phyloP scores from a whole-genome alignment of 352 stramenopile species.

The Phytopythium sindhum region DNA sequence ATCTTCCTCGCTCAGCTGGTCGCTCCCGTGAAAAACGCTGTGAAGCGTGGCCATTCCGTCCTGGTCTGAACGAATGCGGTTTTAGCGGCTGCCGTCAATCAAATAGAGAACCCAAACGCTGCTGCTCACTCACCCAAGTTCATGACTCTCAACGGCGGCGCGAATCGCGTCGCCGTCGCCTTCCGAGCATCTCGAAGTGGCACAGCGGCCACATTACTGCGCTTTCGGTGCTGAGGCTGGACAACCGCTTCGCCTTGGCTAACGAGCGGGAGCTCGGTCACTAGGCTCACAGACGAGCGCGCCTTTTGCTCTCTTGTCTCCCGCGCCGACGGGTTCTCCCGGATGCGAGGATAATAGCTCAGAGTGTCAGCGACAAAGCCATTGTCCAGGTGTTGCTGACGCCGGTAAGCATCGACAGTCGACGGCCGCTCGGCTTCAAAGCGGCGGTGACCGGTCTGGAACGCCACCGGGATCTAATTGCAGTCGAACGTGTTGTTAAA shows the following conservation, averaged over 20 bases:
- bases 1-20: conserved; percentile 32
- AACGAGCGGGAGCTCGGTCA: background rate
- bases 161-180: background rate
- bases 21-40: conserved; percentile 30
- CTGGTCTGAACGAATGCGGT: conserved; percentile 20
- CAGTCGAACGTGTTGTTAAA: background rate
- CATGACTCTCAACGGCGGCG: conserved; percentile 8
- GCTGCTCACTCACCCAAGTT: conserved; percentile 6
- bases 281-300: background rate
- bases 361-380: conserved; percentile 25
- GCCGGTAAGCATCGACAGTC: conserved; percentile 27
- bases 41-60: conserved; percentile 33
- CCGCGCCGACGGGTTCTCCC: conserved; percentile 34
- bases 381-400: conserved; percentile 22
- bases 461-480: conserved; percentile 21
- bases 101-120: too few species aligned
- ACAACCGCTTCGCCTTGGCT: background rate
- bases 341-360: conserved; percentile 56
- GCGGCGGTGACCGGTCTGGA: conserved; percentile 21
- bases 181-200: background rate
- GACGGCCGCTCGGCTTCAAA: conserved; percentile 31
- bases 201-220: background rate
- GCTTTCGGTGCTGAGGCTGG: background rate
- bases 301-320: conserved; percentile 39
- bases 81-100: background rate